phyloP scores from a whole-genome alignment of 2,329 filamentous ascomycete species.

The Claviceps spartinae region DNA sequence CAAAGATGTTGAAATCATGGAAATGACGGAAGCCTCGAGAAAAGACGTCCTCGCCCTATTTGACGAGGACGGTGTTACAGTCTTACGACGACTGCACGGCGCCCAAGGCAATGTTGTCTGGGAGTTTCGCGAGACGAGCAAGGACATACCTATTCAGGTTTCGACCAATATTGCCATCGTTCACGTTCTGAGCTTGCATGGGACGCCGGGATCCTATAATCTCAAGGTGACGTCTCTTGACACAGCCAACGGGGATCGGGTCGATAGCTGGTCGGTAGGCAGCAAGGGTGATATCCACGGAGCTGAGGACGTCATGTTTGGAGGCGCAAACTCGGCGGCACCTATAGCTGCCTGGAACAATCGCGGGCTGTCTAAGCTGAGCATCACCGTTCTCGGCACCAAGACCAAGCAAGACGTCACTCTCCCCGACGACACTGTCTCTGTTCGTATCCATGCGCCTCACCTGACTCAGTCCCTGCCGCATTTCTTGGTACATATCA shows the following conservation, averaged over 20 bases:
- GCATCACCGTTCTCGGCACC: constrained; percentile 55
- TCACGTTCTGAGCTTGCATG: constrained; percentile 65
- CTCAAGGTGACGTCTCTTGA: constrained; percentile 66
- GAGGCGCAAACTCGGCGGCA: constrained; percentile 61
- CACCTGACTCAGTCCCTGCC: constrained; percentile 56
- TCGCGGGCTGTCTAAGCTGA: constrained; percentile 44
- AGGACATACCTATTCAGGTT: constrained; percentile 62
- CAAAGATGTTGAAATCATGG: constrained; percentile 64
- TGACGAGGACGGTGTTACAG: constrained; percentile 40
- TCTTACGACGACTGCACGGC: constrained; percentile 60
- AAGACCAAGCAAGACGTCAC: constrained; percentile 42
- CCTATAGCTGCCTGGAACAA: constrained; percentile 68
- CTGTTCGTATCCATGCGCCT: constrained; percentile 59
- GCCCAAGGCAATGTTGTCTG: constrained; percentile 61
- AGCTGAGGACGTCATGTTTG: constrained; percentile 54
- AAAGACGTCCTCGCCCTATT: constrained; percentile 64
- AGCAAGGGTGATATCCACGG: constrained; percentile 60
- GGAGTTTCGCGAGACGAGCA: constrained; percentile 58
- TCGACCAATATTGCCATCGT: constrained; percentile 56
- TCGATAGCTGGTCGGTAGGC: constrained; percentile 57
- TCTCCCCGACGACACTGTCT: constrained; percentile 31
- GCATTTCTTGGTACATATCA: constrained; percentile 76
- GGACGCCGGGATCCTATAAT: constrained; percentile 55
- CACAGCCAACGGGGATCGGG: constrained; percentile 54
- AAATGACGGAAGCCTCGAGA: constrained; percentile 46